A percentile compares a stretch with the other conserved stretches of the same genome.
phyloP scores from a whole-genome alignment of 805 yeast species.

The Cyberlindnera mrakii region DNA sequence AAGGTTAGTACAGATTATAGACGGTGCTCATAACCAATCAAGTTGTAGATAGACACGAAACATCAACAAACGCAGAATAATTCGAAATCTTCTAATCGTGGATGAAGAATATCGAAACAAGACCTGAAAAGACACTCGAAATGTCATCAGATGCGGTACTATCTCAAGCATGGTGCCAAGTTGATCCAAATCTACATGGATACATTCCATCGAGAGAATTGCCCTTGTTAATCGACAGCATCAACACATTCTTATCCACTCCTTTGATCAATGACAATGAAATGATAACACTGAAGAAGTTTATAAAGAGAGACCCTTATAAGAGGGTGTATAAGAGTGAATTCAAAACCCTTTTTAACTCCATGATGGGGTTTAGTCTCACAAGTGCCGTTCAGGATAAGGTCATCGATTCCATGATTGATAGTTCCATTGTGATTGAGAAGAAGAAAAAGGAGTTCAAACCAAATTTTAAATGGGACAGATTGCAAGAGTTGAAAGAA shows the following conservation, averaged over 20 bases:
- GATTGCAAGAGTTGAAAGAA: slow-evolving; percentile 18
- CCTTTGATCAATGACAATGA: slow-evolving; percentile 25
- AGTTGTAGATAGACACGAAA: neutral
- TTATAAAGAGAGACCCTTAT: slow-evolving; percentile 24
- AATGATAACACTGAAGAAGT: slow-evolving; percentile 22
- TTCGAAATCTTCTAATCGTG: neutral
- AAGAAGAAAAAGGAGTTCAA: slow-evolving; percentile 3
- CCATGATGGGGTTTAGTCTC: slow-evolving; percentile 28
- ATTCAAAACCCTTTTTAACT: slow-evolving; percentile 25
- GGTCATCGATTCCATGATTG: neutral
- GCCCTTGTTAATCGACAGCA: slow-evolving; percentile 16
- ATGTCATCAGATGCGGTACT: neutral
- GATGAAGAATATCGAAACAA: neutral
- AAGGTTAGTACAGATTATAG: too few species aligned
- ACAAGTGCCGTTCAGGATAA: slow-evolving; percentile 20
- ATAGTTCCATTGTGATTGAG: neutral
- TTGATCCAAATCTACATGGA: slow-evolving; percentile 13
- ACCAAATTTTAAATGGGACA: slow-evolving; percentile 16
- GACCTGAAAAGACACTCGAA: neutral
- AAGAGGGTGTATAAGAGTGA: slow-evolving; percentile 28
- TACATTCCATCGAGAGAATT: slow-evolving; percentile 18
- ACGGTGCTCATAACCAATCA: too few species aligned
- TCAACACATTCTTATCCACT: slow-evolving; percentile 15
- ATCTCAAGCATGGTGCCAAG: slow-evolving; percentile 18
- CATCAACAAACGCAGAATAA: neutral